Evolutionary conservation across 1,284 basidiomycete species (phyloP).

Genomic region (Ganoderma resinaceum): DNA sequence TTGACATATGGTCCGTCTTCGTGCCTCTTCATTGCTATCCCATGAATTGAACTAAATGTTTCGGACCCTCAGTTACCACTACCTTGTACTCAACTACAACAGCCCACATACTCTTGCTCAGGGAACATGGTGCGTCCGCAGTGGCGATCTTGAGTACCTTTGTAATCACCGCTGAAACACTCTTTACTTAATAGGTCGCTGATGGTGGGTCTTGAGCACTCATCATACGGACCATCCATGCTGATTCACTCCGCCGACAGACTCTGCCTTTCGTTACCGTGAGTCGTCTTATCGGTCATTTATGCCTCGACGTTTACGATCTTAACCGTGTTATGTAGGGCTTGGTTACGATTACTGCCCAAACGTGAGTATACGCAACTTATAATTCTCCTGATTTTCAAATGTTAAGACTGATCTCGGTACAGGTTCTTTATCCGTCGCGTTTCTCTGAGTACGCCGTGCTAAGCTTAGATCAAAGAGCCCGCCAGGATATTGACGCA

Average conservation of each 20-base stretch:
- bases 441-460: constrained; percentile 11
- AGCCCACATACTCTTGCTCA: neutral
- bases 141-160: no score
- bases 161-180: neutral
- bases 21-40: neutral
- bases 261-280: constrained; percentile 7
- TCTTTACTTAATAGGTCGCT: constrained; percentile 1
- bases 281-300: neutral
- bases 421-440: constrained; percentile 14
- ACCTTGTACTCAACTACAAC: constrained; percentile 11
- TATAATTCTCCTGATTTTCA: neutral
- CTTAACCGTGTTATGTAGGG: neutral
- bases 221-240: neutral
- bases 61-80: constrained; percentile 3
- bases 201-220: neutral
- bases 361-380: constrained; percentile 3
- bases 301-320: neutral
- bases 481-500: neutral
- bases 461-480: neutral
- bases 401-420: neutral
- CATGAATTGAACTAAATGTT: neutral
- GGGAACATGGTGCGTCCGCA: constrained; percentile 11
- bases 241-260: neutral
- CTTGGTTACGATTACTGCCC: constrained; percentile 3
- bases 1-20: constrained; percentile 8